Conservation (phyloP, 2,329 filamentous ascomycete genomes). For the Ophiocordyceps polyrhachis-furcata region DNA sequence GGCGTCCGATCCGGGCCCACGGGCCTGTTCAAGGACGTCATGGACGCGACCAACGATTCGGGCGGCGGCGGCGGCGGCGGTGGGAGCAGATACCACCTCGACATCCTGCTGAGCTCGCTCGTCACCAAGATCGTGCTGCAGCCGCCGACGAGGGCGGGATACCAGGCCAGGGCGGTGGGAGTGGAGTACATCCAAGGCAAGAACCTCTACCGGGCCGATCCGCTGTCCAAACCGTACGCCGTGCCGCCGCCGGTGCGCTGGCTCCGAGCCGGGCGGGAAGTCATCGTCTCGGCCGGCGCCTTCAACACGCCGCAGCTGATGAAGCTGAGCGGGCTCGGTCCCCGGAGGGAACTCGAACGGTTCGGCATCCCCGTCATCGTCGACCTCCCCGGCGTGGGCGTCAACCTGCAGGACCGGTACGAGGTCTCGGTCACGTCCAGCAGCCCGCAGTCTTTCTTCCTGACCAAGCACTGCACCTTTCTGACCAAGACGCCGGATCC, state of each 20-base stretch:
- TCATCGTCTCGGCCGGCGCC: slow-evolving; percentile 28
- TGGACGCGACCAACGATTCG: slow-evolving; percentile 5
- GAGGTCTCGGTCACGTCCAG: slow-evolving; percentile 6
- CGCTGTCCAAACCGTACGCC: slow-evolving; percentile 10
- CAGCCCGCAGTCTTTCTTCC: not conserved
- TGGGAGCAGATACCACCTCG: slow-evolving; percentile 4
- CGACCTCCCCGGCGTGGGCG: slow-evolving; percentile 44
- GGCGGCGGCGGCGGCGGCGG: no score
- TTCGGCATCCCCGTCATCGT: slow-evolving; percentile 31
- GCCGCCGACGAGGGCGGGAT: slow-evolving; percentile 4
- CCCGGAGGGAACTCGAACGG: slow-evolving; percentile 15
- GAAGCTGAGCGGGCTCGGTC: slow-evolving; percentile 27
- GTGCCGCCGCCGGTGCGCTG: slow-evolving; percentile 5
- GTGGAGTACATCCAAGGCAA: slow-evolving; percentile 22
- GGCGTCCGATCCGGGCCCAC: slow-evolving; percentile 26
- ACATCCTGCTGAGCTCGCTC: slow-evolving; percentile 9
- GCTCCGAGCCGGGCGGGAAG: slow-evolving; percentile 19
- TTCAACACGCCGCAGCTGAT: slow-evolving; percentile 28
- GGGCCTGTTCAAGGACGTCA: slow-evolving; percentile 23
- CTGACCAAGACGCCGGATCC: slow-evolving; percentile 6
- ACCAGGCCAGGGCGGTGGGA: slow-evolving; percentile 18
- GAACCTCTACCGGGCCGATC: slow-evolving; percentile 23
- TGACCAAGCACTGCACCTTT: not conserved
- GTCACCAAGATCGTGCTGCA: slow-evolving; percentile 19
- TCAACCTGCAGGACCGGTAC: slow-evolving; percentile 22